Evolutionary conservation across 495 filamentous ascomycete species (phyloP), one percentile per base, ranked within the genome.

Genomic region (Choiromyces venosus): DNA sequence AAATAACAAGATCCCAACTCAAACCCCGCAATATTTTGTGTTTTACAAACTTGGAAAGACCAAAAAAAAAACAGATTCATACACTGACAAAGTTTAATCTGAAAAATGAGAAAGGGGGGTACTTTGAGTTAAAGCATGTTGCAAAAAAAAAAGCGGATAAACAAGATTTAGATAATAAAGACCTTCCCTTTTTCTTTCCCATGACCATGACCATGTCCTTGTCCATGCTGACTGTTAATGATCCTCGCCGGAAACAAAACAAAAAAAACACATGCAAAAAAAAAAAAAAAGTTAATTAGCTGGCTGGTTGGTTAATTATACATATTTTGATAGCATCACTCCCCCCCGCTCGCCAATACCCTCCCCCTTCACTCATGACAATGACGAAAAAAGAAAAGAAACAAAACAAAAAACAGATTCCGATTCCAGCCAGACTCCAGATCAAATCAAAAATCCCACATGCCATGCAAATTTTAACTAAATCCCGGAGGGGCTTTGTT

Each of bases 401-500:
- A n/a, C n/a, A n/a, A 61, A 33, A 8, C 12, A 33, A 61, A 61
- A 33, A 61, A 33, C 25, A 4, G 52, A 33, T 29, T 42, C 25
- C 52, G 29, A 61, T 61, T 76, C 87, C 87, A 75, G 86, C 87
- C 36, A 87, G 85, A 67, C 84, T 84, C 5, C 85, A 84, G 52
- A 61, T 33, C 25, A 12, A 61, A 61, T 61, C 25, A 29, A 61
- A 61, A 33, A 61, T 8, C 7, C 52, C 52, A 56, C n/a, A n/a
- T 10, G n/a, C 46, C 10, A 29, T 61, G 25, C 25, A 61, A 61
- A 61, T 12, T n/a, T n/a, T 10, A 61, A 61, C 44, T 73, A 77
- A 65, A 77, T n/a, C 37, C 75, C 75, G 0, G 69, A 61, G 14
- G 73, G 21, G 16, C 65, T 14, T n/a, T 77, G 74, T 37, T 69